Evolutionary conservation across 805 yeast species (phyloP), one percentile per base, ranked within the genome.

Genomic region (Teunomyces atbi): DNA sequence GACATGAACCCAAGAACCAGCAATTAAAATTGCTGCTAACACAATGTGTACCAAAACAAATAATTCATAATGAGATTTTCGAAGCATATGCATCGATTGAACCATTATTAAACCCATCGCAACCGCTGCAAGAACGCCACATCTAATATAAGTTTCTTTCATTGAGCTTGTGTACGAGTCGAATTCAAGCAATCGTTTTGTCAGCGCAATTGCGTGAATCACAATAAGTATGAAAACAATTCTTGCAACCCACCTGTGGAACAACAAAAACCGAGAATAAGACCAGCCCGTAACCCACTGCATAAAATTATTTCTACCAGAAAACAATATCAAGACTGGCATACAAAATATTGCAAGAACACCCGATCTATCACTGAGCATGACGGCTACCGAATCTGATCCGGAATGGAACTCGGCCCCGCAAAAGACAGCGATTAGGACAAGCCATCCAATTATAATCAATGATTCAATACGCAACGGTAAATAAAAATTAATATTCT

Each of bases 241-340:
- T 53, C 59, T 37, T 48, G 53, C 13, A 34, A 26, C 6, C 58
- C 78, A 75, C 48, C 73, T 70, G 51, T 76, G 81, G 48, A 64
- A 71, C 8, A 64, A 47, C 18, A 73, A 63, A 53, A 72, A 74
- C 1, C 72, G 62, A 27, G 70, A 60, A 54, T 61, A 73, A 0
- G 81, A 60, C 71, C 87, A 75, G 2, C 91, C 89, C 1, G 90
- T 76, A 3, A 83, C 46, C 58, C 66, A 67, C 48, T 78, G 75
- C 57, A 83, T 60, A 41, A 84, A 60, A 56, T 83, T 83, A 61
- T 83, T 83, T 54, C 88, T 66, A 35, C 86, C 81, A 2, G 86
- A 82, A 57, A 83, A 81, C 42, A 82, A 61, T 27, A 80, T 66
- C 38, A 82, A 51, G 29, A 80, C 60, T 3, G 88, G 88, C 63